A percentile compares a stretch with the other conserved stretches of the same genome.
Evolutionary conservation across 768 basidiomycete genomes (phyloP).

Genomic region (Nidularia pulvinata): DNA sequence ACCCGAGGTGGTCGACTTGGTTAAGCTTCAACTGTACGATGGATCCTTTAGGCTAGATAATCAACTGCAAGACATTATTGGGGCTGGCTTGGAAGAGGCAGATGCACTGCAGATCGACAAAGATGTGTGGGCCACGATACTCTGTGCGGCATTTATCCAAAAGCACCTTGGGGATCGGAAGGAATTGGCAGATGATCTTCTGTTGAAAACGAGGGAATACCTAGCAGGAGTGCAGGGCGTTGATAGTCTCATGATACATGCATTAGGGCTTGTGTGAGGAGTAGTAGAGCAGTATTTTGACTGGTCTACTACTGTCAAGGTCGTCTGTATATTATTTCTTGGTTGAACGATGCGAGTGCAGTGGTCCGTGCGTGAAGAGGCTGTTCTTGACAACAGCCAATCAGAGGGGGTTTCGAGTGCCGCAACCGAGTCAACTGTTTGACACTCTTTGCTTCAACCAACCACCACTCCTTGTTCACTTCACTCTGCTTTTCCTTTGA

Average conservation of each 20-base stretch:
- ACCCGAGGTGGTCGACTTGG: conserved; percentile 29
- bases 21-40: conserved; percentile 37
- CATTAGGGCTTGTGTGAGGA: neutral
- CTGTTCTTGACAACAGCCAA: conserved; percentile 9
- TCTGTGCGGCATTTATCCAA: conserved; percentile 44
- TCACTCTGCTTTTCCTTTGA: conserved; percentile 19
- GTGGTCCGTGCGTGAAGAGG: conserved; percentile 32
- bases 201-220: conserved; percentile 39
- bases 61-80: conserved; percentile 30
- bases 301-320: too few species aligned
- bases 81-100: conserved; percentile 27
- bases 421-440: neutral
- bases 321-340: too few species aligned
- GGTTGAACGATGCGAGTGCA: neutral
- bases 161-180: conserved; percentile 30
- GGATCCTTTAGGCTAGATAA: conserved; percentile 44
- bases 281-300: too few species aligned
- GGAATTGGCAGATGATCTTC: conserved; percentile 39
- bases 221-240: conserved; percentile 15
- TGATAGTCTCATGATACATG: conserved; percentile 12
- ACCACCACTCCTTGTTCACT: conserved; percentile 19
- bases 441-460: conserved; percentile 16
- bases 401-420: too few species aligned
- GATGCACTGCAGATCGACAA: conserved; percentile 23
- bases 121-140: conserved; percentile 46